Base-by-base conservation (phyloP, 2,329 filamentous ascomycete species). In the Colletotrichum sp. region DNA sequence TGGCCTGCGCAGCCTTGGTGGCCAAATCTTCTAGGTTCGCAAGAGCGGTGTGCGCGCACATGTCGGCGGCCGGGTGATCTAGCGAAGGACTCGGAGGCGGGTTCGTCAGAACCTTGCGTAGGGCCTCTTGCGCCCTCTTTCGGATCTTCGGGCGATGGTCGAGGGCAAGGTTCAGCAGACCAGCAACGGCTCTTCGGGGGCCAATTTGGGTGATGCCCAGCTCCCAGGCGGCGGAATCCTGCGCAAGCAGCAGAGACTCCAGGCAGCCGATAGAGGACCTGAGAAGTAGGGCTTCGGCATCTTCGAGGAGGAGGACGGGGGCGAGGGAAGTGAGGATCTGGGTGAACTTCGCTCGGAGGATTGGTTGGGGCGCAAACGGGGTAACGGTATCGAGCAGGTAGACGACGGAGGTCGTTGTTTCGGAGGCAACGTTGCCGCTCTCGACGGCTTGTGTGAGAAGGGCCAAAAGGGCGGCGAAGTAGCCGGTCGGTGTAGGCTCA, bases 361-460 rank as follows among this genome's bases (percentile, higher is more conserved):
- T 93, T 76, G 96, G 92, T 77, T 95, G 91, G 71, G 97, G 95
- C 77, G 96, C 93, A 86, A 93, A 95, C 75, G 95, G 94, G 18
- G 96, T 97, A 80, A 98, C 92, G 79, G 98, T 89, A 85, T 99
- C 96, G 87, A 99, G 95, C 18, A 99, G 93, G 85, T 99, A 99
- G 80, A 99, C 94, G 79, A 98, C 94, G 4, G 96, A 95, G 26
- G 94, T 93, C 36, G 95, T 94, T 76, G 98, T 89, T 78, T 98
- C 95, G 84, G 95, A 95, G 83, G 96, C 96, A 71, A 94, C 88
- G 71, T 92, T 92, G 68, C 92, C 93, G 78, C 86, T 89, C 52
- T 90, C 92, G 70, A 94, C 90, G 32, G 95, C 93, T 85, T 98
- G 95, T 80, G 92, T 92, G 5, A 99, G 91, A 5, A 99, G 91